These are phyloP conservation scores for Emmonsia crescens DNA, from an alignment of 2,329 filamentous ascomycete species.

Conservation along the genomic window DNA sequence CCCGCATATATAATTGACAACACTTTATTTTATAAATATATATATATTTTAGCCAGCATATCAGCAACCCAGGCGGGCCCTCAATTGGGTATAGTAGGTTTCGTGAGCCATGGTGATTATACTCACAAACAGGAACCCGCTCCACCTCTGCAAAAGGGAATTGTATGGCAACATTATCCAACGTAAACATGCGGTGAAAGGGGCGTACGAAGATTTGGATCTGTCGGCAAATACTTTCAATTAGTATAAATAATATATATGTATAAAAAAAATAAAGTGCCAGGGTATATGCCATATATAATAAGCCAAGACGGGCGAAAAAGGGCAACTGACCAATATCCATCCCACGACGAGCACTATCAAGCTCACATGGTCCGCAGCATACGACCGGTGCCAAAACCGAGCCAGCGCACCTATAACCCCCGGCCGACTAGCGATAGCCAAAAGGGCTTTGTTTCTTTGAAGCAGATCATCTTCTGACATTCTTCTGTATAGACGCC, in stretches of 20 bases:
- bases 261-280: background rate
- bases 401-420: conserved; percentile 39
- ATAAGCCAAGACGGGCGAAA: background rate
- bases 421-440: conserved; percentile 23
- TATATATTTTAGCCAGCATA: background rate
- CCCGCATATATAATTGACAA: conserved; percentile 68
- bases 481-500: background rate
- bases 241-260: background rate
- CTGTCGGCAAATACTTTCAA: conserved; percentile 26
- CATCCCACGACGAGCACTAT: conserved; percentile 57
- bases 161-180: conserved; percentile 73
- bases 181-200: conserved; percentile 88
- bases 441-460: background rate
- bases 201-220: conserved; percentile 62
- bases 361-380: conserved; percentile 78
- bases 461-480: background rate
- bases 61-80: background rate
- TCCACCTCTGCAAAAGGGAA: conserved; percentile 79
- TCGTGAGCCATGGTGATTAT: background rate
- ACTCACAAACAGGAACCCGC: conserved; percentile 65
- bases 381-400: conserved; percentile 62
- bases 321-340: conserved; percentile 18
- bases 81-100: background rate
- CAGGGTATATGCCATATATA: background rate
- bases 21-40: conserved; percentile 2